Evolutionary conservation across 2,329 filamentous ascomycete species (phyloP).

Genomic region (Fusarium begoniae): DNA sequence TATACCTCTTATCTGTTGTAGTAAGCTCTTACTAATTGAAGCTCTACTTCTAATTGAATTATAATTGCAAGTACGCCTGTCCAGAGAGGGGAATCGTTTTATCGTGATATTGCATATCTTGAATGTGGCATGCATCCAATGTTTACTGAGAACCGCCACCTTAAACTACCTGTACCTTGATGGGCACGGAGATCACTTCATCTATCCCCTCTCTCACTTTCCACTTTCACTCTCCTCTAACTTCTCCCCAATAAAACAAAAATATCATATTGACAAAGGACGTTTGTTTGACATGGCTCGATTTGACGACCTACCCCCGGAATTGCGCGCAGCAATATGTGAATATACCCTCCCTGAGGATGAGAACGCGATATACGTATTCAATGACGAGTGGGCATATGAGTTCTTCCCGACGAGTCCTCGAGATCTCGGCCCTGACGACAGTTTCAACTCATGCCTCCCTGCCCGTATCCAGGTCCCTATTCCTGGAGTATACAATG

Average conservation of each 20-base stretch:
- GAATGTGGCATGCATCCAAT: neutral
- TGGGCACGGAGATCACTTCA: neutral
- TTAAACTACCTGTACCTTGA: too few relatives aligned
- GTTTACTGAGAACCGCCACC: neutral
- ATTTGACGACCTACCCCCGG: neutral
- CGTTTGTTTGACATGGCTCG: neutral
- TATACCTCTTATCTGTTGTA: too few relatives aligned
- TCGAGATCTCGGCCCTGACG: fast-evolving
- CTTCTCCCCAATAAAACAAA: neutral
- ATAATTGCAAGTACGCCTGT: neutral
- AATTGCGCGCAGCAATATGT: neutral
- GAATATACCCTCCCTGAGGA: neutral
- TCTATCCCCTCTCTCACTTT: neutral
- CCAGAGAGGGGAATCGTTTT: neutral
- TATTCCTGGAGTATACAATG: neutral
- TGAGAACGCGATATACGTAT: neutral
- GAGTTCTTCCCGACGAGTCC: neutral
- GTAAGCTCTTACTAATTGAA: neutral
- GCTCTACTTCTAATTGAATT: neutral
- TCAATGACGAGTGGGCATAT: neutral
- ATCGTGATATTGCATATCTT: neutral
- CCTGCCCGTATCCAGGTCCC: neutral
- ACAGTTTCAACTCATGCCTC: neutral
- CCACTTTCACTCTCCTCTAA: neutral
- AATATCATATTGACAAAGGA: too few relatives aligned